A percentile compares a stretch with the other conserved stretches of the same genome.
phyloP scores from a whole-genome alignment of 352 stramenopile species.

The Hyaloperonospora arabidopsidis region DNA sequence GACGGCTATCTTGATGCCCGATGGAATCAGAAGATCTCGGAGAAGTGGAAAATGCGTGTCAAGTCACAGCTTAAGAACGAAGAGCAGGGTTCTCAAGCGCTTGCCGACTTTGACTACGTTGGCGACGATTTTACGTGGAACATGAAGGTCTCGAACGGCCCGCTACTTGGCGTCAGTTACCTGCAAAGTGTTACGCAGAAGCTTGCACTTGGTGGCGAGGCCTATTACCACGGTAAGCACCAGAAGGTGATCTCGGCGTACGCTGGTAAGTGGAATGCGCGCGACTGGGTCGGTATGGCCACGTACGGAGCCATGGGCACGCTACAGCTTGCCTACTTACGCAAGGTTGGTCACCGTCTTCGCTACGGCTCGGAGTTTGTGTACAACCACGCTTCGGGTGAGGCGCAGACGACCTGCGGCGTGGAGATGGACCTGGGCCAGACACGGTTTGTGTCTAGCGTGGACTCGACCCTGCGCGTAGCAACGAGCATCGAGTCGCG shows the following conservation, averaged over 20 bases:
- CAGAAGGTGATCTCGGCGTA: constrained; percentile 81
- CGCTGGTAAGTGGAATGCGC: constrained; percentile 70
- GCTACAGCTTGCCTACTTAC: constrained; percentile 80
- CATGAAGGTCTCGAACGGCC: constrained; percentile 86
- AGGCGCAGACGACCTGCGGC: constrained; percentile 74
- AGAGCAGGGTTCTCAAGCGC: constrained; percentile 67
- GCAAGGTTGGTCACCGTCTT: constrained; percentile 77
- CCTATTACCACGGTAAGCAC: constrained; percentile 87
- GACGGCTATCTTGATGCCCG: constrained; percentile 79
- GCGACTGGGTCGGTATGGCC: constrained; percentile 59
- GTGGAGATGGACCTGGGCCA: constrained; percentile 81
- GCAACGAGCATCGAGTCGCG: constrained; percentile 77
- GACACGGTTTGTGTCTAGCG: constrained; percentile 75
- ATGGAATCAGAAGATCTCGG: constrained; percentile 73
- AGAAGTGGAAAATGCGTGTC: constrained; percentile 76
- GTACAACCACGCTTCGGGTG: constrained; percentile 78
- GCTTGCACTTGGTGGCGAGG: constrained; percentile 69
- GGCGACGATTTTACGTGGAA: constrained; percentile 85
- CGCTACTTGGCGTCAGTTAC: constrained; percentile 79
- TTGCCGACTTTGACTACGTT: constrained; percentile 77
- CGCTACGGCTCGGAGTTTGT: constrained; percentile 79
- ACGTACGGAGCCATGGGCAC: constrained; percentile 77
- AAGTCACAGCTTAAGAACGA: constrained; percentile 81
- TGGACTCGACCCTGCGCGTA: constrained; percentile 78
- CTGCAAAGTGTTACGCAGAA: constrained; percentile 82